Base-by-base conservation (phyloP, 306 rosid genomes). In the Chamaecrista fasciculata region DNA sequence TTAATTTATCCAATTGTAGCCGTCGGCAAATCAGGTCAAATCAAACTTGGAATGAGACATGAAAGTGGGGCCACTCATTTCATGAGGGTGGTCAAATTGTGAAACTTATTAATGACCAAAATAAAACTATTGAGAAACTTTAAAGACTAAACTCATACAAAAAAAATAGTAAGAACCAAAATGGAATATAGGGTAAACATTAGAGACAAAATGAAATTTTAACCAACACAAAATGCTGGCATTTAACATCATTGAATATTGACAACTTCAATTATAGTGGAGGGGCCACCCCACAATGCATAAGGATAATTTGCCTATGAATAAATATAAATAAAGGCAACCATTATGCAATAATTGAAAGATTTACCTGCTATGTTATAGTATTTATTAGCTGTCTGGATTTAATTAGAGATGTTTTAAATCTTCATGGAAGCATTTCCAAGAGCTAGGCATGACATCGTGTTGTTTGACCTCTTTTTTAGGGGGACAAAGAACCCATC, bases 331-430 rank as follows among this genome's bases (percentile, higher is more conserved):
- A 18, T 26, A 52, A 76, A 34, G 70, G 49, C 70, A 71, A 68
- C 66, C 40, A 49, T 73, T 40, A 25, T 70, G 67, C 70, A 71
- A 64, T 83, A 75, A 71, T 70, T 69, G 66, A 78, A 67, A 77
- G 78, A 70, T 69, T 74, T 36, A 67, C 66, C 67, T 1, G 62
- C 36, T 4, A 33, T 33, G 36, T 33, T 51, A 67, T n/a, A n/a
- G n/a, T 48, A 68, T 67, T 62, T 40, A 75, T 87, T 84, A 82
- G 89, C 84, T 87, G 87, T 84, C 77, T 61, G 66, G 82, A 67
- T 66, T 75, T 80, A 76, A 81, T 69, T 16, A 81, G 53, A 68
- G 60, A 44, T 79, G 52, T 61, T 61, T 51, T 82, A 77, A 84
- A 81, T 77, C 79, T 69, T 84, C 61, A 68, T 65, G 70, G 68